Percentiles rank a stretch among this genome's conserved stretches.
phyloP scores from a whole-genome alignment of 495 filamentous ascomycete genomes.

The Daldinia childiae region DNA sequence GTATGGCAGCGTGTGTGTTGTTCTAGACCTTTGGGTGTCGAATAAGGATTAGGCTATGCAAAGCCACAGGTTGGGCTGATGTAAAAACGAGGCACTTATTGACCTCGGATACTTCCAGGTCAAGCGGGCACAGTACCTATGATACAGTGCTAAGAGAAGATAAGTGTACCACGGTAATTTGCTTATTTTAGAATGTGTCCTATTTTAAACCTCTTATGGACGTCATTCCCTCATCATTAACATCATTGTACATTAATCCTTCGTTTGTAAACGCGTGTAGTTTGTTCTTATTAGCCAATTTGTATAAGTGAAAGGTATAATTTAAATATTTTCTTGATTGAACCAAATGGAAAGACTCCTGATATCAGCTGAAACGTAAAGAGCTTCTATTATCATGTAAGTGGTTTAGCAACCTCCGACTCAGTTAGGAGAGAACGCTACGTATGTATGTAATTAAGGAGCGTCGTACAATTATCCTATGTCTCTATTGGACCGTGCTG shows the following conservation, averaged over 20 bases:
- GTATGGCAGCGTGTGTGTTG: slow-evolving; percentile 20
- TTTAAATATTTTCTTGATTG: neutral
- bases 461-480: neutral
- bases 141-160: slow-evolving; percentile 12
- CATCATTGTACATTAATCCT: slow-evolving; percentile 1
- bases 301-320: neutral
- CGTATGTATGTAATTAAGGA: slow-evolving; percentile 16
- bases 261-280: slow-evolving; percentile 4
- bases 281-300: slow-evolving; percentile 8
- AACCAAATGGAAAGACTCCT: neutral
- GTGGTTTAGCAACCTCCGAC: neutral
- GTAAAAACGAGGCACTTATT: slow-evolving; percentile 7
- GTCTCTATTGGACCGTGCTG: slow-evolving; percentile 14
- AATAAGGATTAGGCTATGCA: slow-evolving; percentile 29
- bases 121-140: slow-evolving; percentile 7
- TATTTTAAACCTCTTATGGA: slow-evolving; percentile 22
- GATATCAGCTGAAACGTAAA: neutral
- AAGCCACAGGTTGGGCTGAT: slow-evolving; percentile 17
- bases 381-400: slow-evolving; percentile 5
- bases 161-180: neutral
- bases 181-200: slow-evolving; percentile 15
- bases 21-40: slow-evolving; percentile 30
- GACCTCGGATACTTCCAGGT: slow-evolving; percentile 15
- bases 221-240: slow-evolving; percentile 32
- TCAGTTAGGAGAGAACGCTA: neutral